Conservation (phyloP, 1,284 basidiomycete species). For the Marasmius fiardii region DNA sequence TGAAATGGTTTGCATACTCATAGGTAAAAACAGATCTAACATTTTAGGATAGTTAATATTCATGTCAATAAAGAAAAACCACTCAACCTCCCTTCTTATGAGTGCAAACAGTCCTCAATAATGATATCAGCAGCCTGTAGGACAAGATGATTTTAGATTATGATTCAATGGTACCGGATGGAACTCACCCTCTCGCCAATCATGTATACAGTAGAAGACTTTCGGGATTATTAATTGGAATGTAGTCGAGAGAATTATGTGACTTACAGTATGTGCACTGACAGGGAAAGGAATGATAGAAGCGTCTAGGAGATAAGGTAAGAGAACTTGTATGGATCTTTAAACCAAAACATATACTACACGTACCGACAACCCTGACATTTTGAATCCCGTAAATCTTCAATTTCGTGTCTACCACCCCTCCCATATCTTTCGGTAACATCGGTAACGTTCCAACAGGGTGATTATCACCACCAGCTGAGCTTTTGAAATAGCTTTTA, state of each 20-base stretch:
- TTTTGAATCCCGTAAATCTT: slow-evolving; percentile 4
- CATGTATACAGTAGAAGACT: slow-evolving; percentile 5
- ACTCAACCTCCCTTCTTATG: too few species aligned
- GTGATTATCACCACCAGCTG: not conserved
- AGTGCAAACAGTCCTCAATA: too few species aligned
- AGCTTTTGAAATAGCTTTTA: not conserved
- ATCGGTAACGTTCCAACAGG: not conserved
- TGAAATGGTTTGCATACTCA: too few species aligned
- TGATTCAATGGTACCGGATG: not conserved
- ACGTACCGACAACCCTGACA: slow-evolving; percentile 1
- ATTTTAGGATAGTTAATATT: too few species aligned
- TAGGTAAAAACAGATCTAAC: too few species aligned
- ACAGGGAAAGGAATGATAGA: slow-evolving; percentile 5
- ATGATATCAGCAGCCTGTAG: too few species aligned
- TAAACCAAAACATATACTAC: not conserved
- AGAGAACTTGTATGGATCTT: not conserved
- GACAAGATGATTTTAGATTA: too few species aligned
- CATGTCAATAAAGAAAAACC: too few species aligned
- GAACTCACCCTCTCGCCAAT: slow-evolving; percentile 1
- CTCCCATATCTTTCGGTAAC: slow-evolving; percentile 3
- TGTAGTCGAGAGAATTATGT: not conserved
- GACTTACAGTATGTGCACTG: slow-evolving; percentile 2
- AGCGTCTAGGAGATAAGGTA: not conserved
- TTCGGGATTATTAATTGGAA: not conserved
- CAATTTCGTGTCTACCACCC: not conserved